A percentile compares a stretch with the other conserved stretches of the same genome.
phyloP scores from a whole-genome alignment of 2,329 filamentous ascomycete genomes.

The Alternaria metachromatica region DNA sequence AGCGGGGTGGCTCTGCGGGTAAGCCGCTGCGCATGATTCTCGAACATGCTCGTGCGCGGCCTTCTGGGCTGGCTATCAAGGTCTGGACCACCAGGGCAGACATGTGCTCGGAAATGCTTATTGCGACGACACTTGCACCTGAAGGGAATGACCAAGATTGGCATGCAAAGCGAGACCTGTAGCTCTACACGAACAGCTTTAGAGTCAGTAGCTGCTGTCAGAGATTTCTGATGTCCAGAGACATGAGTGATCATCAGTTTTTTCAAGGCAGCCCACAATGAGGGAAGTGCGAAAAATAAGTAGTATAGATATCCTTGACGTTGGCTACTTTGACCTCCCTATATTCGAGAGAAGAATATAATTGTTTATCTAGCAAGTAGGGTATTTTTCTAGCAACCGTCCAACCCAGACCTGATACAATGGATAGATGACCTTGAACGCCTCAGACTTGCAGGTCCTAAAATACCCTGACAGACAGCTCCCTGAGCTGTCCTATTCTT shows the following conservation, averaged over 20 bases:
- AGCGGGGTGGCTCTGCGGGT: slow-evolving; percentile 34
- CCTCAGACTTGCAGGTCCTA: slow-evolving; percentile 5
- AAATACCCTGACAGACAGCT: slow-evolving; percentile 2
- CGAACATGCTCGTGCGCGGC: slow-evolving; percentile 26
- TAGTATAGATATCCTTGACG: neutral
- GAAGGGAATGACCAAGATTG: neutral
- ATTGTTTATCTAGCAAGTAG: slow-evolving; percentile 15
- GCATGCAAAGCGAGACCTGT: neutral
- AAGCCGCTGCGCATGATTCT: slow-evolving; percentile 25
- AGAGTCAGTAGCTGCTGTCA: neutral
- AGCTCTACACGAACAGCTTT: neutral
- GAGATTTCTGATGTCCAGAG: neutral
- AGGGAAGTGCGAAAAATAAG: neutral
- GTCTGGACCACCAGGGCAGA: slow-evolving; percentile 38
- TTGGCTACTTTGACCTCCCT: neutral
- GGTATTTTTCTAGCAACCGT: slow-evolving; percentile 14
- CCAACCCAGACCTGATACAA: slow-evolving; percentile 6
- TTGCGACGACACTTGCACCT: slow-evolving; percentile 37
- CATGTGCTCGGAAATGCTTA: slow-evolving; percentile 41
- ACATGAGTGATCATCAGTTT: neutral
- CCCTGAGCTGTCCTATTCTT: slow-evolving; percentile 3
- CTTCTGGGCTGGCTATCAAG: slow-evolving; percentile 22
- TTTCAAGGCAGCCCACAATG: neutral
- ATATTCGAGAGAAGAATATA: neutral
- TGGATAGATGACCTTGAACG: neutral